phyloP scores from a whole-genome alignment of 768 basidiomycete genomes.

The Leccinum obscurum region DNA sequence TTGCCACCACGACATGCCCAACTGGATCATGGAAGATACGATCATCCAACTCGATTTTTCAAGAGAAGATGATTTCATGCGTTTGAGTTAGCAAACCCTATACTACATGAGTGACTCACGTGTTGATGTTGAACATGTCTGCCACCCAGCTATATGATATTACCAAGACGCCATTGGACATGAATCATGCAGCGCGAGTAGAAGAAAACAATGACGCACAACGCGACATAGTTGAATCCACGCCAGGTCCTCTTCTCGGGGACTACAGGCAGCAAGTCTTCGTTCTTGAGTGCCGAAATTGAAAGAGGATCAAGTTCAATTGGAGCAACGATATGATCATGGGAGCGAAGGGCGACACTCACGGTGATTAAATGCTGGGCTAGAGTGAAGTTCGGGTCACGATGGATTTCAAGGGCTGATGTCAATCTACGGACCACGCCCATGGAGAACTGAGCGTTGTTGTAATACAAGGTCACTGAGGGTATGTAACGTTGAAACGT shows the following conservation, averaged over 20 bases:
- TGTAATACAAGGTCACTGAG: background rate
- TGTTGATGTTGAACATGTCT: slow-evolving; percentile 78
- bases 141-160: slow-evolving; percentile 63
- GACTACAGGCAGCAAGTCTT: slow-evolving; percentile 70
- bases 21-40: slow-evolving; percentile 69
- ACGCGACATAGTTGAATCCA: slow-evolving; percentile 63
- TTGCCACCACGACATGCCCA: slow-evolving; percentile 81
- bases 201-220: slow-evolving; percentile 39
- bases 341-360: slow-evolving; percentile 20
- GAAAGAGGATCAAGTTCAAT: slow-evolving; percentile 7
- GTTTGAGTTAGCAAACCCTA: background rate
- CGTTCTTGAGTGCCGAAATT: slow-evolving; percentile 47
- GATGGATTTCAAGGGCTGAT: slow-evolving; percentile 49
- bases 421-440: slow-evolving; percentile 24
- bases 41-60: slow-evolving; percentile 63
- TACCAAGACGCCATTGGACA: background rate
- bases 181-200: background rate
- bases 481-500: background rate
- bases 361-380: slow-evolving; percentile 61
- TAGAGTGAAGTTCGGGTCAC: slow-evolving; percentile 52
- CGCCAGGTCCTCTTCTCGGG: slow-evolving; percentile 66
- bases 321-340: background rate
- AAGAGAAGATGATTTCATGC: slow-evolving; percentile 4
- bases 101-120: slow-evolving; percentile 42
- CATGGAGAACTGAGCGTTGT: slow-evolving; percentile 19